Percentiles rank a stretch among this genome's conserved stretches.
phyloP scores from a whole-genome alignment of 768 basidiomycete genomes.

The Kwoniella dejecticola region DNA sequence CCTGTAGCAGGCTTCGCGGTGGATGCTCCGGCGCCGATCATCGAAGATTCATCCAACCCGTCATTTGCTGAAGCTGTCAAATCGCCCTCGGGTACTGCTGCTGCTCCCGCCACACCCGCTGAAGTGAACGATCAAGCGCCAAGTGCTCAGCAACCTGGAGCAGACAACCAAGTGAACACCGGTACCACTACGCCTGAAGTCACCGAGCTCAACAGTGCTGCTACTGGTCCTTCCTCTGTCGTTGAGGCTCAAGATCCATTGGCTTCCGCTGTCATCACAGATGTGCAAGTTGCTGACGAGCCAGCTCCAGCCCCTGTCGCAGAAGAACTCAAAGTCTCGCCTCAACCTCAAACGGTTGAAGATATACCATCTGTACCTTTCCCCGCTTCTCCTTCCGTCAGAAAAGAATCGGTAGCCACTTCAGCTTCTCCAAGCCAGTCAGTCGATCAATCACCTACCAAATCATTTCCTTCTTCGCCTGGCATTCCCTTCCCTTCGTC shows the following conservation, averaged over 20 bases:
- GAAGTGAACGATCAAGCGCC: not conserved
- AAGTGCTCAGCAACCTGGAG: not conserved
- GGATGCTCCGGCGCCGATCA: slow-evolving; percentile 9
- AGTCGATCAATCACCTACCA: slow-evolving; percentile 1
- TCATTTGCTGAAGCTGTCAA: slow-evolving; percentile 27
- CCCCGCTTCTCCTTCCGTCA: not conserved
- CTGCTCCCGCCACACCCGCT: not conserved
- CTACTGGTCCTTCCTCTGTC: slow-evolving; percentile 6
- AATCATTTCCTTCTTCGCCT: slow-evolving; percentile 2
- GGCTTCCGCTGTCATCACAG: not conserved
- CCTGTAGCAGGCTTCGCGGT: slow-evolving; percentile 32
- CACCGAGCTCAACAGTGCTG: not conserved
- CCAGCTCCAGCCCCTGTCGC: not conserved
- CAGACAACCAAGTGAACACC: not conserved
- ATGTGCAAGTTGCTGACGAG: not conserved
- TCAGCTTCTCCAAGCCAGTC: slow-evolving; percentile 1
- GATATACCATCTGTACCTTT: not conserved
- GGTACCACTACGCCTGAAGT: not conserved
- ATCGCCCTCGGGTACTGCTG: not conserved
- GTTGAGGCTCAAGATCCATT: slow-evolving; percentile 2
- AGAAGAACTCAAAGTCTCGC: not conserved
- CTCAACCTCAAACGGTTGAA: not conserved
- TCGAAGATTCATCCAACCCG: slow-evolving; percentile 10
- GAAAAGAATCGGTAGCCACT: not conserved
- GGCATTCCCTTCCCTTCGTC: slow-evolving; percentile 24